These are phyloP conservation scores for Phyllostachys edulis DNA, from an alignment of 176 grass and related monocot genomes.

Conservation along the genomic window DNA sequence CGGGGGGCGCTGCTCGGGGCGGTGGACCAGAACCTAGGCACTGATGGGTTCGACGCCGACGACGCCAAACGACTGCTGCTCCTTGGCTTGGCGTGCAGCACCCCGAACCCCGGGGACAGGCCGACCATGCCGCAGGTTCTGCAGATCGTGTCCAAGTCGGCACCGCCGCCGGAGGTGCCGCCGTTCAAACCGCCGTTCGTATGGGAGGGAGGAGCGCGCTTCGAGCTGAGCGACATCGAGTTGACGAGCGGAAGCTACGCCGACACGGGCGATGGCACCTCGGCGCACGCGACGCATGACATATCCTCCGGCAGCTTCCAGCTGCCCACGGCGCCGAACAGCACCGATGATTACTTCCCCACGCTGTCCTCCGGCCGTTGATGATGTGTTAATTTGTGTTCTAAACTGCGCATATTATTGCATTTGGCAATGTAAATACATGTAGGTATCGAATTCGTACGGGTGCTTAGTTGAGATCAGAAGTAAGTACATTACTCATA, in stretches of 20 bases:
- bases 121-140: conserved; percentile 46
- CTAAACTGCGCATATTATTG: background rate
- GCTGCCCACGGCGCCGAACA: background rate
- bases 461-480: background rate
- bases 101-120: conserved; percentile 38
- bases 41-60: conserved; percentile 22
- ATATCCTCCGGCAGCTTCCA: conserved; percentile 9
- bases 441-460: background rate
- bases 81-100: conserved; percentile 58
- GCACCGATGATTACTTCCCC: conserved; percentile 22
- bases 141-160: conserved; percentile 43
- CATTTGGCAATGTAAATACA: conserved; percentile 27
- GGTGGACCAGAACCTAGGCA: conserved; percentile 36
- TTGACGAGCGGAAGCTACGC: background rate
- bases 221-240: conserved; percentile 34
- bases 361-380: conserved; percentile 44
- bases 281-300: background rate
- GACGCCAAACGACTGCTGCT: conserved; percentile 43
- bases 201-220: conserved; percentile 33
- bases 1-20: conserved; percentile 47
- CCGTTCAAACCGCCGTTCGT: conserved; percentile 36
- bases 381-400: background rate
- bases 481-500: too few species aligned
- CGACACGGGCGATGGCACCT: background rate
- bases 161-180: conserved; percentile 46